Percentiles rank a stretch among this genome's conserved stretches.
Conservation (phyloP, 495 filamentous ascomycete species). For the Hypoxylon subgilvum region DNA sequence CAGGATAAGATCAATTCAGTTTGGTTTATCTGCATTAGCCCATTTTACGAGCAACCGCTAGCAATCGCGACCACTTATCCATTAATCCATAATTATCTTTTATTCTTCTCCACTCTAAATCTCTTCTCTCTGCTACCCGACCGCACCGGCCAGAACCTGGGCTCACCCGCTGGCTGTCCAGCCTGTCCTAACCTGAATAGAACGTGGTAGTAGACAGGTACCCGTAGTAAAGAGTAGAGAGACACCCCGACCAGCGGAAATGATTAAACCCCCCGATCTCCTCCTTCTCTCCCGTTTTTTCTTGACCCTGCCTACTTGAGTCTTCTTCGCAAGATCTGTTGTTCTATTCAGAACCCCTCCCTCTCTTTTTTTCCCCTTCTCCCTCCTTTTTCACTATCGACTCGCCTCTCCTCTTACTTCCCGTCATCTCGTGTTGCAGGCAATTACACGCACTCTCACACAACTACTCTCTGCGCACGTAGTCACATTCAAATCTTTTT, state of each 20-base stretch:
- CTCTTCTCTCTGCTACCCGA: constrained; percentile 39
- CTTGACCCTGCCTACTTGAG: constrained; percentile 42
- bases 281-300: constrained; percentile 35
- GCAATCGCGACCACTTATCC: no score
- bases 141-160: constrained; percentile 29
- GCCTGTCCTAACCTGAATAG: constrained; percentile 5
- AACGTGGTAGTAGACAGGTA: constrained; percentile 2
- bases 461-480: constrained; percentile 22
- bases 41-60: constrained; percentile 21
- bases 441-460: constrained; percentile 32
- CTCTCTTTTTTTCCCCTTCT: constrained; percentile 25
- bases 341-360: constrained; percentile 45
- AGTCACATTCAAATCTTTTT: constrained; percentile 15
- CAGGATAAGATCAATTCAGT: constrained; percentile 5
- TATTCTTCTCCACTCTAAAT: constrained; percentile 35
- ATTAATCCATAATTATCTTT: constrained; percentile 7
- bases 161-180: neutral
- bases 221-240: no score
- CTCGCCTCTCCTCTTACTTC: constrained; percentile 25
- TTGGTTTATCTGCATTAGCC: constrained; percentile 29
- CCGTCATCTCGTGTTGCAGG: constrained; percentile 40
- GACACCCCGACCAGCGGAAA: constrained; percentile 39
- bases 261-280: constrained; percentile 46
- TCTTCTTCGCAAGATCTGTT: constrained; percentile 41
- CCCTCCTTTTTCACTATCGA: no score